Conservation (phyloP, 176 grass and related monocot genomes). For the Aegilops speltoides region DNA sequence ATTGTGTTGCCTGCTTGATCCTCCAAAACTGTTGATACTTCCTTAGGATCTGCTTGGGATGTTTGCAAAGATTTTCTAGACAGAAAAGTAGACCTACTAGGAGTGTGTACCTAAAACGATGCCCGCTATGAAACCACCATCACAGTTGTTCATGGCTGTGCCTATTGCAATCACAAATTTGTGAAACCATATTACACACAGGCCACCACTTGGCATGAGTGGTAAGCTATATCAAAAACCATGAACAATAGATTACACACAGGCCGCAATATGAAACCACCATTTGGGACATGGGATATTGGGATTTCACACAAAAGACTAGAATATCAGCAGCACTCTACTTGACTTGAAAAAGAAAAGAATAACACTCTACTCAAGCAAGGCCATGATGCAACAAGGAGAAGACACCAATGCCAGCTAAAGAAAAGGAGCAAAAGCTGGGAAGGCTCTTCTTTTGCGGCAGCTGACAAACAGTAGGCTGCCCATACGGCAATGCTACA, state of each 20-base stretch:
- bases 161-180: background rate
- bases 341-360: background rate
- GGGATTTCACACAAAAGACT: background rate
- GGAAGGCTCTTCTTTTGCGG: conserved; percentile 26
- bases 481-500: conserved; percentile 16
- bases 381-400: background rate
- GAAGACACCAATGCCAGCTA: conserved; percentile 18
- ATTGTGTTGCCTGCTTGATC: background rate
- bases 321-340: background rate
- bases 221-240: too few species aligned
- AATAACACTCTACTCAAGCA: background rate
- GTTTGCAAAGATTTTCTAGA: background rate
- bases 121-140: background rate
- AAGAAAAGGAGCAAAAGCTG: conserved; percentile 25
- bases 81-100: background rate
- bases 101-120: background rate
- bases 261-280: background rate
- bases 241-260: background rate
- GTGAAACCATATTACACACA: background rate
- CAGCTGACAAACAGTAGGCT: background rate
- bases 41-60: background rate
- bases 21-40: background rate
- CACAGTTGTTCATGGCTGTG: background rate
- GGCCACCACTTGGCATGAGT: too few species aligned
- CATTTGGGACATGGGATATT: background rate